A percentile compares a stretch with the other conserved stretches of the same genome.
phyloP scores from a whole-genome alignment of 2,329 filamentous ascomycete genomes.

The Venturia effusa region DNA sequence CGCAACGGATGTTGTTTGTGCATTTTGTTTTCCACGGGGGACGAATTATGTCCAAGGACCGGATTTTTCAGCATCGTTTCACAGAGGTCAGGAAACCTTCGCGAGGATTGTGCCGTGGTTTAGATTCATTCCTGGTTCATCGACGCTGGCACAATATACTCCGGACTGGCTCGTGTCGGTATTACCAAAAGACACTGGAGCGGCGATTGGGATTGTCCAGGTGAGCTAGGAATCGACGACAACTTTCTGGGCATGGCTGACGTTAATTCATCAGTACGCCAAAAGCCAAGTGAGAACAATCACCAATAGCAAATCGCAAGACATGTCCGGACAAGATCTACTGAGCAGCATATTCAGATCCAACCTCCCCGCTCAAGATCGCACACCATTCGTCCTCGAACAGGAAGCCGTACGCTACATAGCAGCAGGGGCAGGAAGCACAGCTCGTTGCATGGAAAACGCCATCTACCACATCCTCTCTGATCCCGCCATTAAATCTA shows the following conservation, averaged over 20 bases:
- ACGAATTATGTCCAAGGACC: neutral
- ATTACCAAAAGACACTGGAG: neutral
- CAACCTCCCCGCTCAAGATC: neutral
- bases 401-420: neutral
- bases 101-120: neutral
- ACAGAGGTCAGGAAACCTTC: neutral
- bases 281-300: neutral
- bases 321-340: neutral
- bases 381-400: neutral
- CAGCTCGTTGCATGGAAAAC: constrained; percentile 6
- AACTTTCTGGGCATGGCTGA: neutral
- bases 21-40: neutral
- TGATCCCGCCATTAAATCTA: neutral
- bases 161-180: neutral
- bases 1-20: neutral
- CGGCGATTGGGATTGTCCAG: neutral
- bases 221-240: neutral
- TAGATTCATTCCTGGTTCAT: neutral
- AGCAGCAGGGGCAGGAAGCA: neutral
- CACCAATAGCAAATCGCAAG: neutral
- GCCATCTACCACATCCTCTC: constrained; percentile 12
- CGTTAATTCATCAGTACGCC: neutral
- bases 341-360: neutral
- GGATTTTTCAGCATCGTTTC: neutral
- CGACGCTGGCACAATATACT: neutral